Conservation (phyloP, 129 eudicot species). For the Saussurea involucrata region DNA sequence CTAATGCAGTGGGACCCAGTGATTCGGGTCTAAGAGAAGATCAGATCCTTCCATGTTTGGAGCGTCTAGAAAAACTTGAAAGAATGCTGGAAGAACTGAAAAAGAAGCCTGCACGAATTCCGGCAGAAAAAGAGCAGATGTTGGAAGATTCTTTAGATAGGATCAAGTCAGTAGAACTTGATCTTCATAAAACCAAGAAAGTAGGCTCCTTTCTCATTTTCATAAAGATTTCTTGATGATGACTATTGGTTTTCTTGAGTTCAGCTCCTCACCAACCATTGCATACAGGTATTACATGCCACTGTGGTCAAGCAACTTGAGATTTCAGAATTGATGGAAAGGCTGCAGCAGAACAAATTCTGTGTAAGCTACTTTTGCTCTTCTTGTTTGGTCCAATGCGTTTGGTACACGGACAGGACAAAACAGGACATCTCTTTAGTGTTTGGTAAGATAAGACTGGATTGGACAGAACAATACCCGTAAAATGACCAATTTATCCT, state of each 20-base stretch:
- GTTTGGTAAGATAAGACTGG: too few species aligned
- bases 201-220: constrained; percentile 28
- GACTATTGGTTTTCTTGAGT: not conserved
- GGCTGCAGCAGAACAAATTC: constrained; percentile 45
- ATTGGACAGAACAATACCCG: too few species aligned
- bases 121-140: constrained; percentile 76
- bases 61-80: constrained; percentile 74
- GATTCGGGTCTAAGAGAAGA: constrained; percentile 30
- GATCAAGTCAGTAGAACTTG: constrained; percentile 78
- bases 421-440: too few species aligned
- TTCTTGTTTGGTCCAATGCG: not conserved
- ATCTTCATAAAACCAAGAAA: constrained; percentile 80
- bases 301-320: constrained; percentile 69
- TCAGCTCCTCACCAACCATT: not conserved
- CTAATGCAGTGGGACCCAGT: constrained; percentile 35
- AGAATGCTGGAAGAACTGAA: constrained; percentile 55
- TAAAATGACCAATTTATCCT: too few species aligned
- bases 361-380: constrained; percentile 42
- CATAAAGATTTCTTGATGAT: not conserved
- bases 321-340: constrained; percentile 56
- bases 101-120: constrained; percentile 61
- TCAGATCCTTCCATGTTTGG: constrained; percentile 51
- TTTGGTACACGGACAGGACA: too few species aligned
- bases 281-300: constrained; percentile 52
- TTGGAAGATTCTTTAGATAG: constrained; percentile 70